Conservation (phyloP, 495 filamentous ascomycete species). For the Penicillium tannophilum region DNA sequence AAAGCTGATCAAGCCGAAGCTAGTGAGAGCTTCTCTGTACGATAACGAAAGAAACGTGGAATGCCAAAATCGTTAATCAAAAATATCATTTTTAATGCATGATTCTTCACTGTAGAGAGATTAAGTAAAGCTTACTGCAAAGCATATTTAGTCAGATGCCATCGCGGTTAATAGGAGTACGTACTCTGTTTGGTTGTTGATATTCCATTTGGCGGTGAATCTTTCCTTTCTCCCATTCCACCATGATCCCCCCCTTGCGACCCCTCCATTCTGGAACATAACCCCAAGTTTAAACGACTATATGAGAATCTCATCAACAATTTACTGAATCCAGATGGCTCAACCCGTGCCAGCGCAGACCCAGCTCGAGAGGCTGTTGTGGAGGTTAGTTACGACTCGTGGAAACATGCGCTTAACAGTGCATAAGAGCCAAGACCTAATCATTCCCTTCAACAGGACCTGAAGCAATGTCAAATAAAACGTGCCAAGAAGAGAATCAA, state of each 20-base stretch:
- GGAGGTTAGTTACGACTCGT: constrained; percentile 45
- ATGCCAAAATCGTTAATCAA: constrained; percentile 26
- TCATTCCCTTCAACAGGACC: constrained; percentile 28
- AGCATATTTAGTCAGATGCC: not conserved
- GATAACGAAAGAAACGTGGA: constrained; percentile 51
- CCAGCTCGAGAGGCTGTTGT: constrained; percentile 54
- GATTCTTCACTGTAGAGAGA: not conserved
- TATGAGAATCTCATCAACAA: constrained; percentile 61
- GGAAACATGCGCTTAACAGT: not conserved
- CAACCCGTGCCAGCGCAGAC: constrained; percentile 57
- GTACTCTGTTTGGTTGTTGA: not conserved
- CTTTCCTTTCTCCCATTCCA: constrained; percentile 23
- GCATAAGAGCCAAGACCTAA: constrained; percentile 4
- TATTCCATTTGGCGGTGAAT: constrained; percentile 26
- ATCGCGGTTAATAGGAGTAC: not conserved
- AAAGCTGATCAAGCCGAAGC: constrained; percentile 22
- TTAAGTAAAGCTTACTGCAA: too few relatives aligned
- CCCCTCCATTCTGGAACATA: constrained; percentile 58
- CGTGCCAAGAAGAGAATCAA: constrained; percentile 42
- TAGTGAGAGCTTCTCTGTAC: constrained; percentile 38
- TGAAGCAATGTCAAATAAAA: constrained; percentile 40
- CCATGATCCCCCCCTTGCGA: constrained; percentile 71
- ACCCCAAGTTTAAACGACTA: constrained; percentile 65
- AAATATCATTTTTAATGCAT: not conserved
- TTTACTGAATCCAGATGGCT: constrained; percentile 63